Evolutionary conservation across 768 basidiomycete genomes (phyloP), one percentile per base, ranked within the genome.

Genomic region (Mycena crocata): DNA sequence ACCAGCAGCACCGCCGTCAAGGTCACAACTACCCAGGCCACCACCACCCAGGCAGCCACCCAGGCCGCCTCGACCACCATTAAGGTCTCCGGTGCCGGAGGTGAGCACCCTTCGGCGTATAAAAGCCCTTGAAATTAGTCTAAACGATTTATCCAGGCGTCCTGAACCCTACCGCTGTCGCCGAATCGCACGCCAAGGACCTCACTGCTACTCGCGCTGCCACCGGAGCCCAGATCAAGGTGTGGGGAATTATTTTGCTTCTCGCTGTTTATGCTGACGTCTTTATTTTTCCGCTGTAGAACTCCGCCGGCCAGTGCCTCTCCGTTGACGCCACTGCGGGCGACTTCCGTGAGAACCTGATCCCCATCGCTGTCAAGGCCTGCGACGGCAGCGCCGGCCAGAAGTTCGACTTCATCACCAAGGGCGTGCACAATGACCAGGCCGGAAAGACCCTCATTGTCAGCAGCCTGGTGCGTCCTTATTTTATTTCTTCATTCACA

Each of bases 351-450:
- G 72, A 74, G 58, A 79, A 80, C 69, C 74, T 80, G 45, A 75
- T 80, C 44, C 76, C 75, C 48, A 44, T 78, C 24, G 64, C 72
- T 4, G 26, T 76, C 40, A 73, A 74, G 66, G 59, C 61, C 21
- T 78, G 79, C 59, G 73, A 78, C 45, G 35, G 71, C 13, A 65
- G 73, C 6, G 76, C 72, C 10, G 77, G 73, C 6, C 78, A 79
- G 59, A 75, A 76, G 62, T 80, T 76, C 44, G 79, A 80, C 61
- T 69, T 80, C 26, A 72, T 80, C 51, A 77, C 77, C 15, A 71
- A 75, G 72, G 77, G 77, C 52, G 67, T 67, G 57, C 77, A 77
- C 68, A 78, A 76, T 61, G 71, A 77, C 54, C 64, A 72, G 23
- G 50, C 66, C n/a, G 75, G 69, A 31, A 54, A 57, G 28, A 73